Percentiles rank a stretch among this genome's conserved stretches.
phyloP scores from a whole-genome alignment of 2,329 filamentous ascomycete species.

The Dothideomycetidae sp. region DNA sequence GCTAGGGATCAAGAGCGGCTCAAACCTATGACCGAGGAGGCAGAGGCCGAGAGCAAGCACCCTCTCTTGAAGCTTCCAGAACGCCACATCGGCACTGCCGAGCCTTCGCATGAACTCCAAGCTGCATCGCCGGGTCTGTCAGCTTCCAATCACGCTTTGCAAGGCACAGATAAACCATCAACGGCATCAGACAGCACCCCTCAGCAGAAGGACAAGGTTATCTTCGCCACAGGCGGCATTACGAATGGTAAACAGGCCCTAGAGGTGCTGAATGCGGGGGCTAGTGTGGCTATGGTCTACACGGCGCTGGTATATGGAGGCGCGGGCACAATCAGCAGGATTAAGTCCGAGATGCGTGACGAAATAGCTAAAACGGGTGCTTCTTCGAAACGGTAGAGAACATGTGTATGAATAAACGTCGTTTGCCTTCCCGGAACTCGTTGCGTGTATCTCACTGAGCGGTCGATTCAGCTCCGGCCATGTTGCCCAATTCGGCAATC shows the following conservation, averaged over 20 bases:
- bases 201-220: conserved; percentile 47
- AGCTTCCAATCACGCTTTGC: conserved; percentile 6
- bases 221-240: conserved; percentile 90
- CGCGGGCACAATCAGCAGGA: conserved; percentile 43
- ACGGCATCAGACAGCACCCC: conserved; percentile 15
- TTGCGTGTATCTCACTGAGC: too few relatives aligned
- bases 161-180: conserved; percentile 10
- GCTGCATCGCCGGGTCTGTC: conserved; percentile 10
- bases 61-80: conserved; percentile 21
- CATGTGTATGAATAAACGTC: neutral
- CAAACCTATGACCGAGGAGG: conserved; percentile 19
- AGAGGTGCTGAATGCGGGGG: conserved; percentile 72
- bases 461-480: too few relatives aligned
- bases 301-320: conserved; percentile 57
- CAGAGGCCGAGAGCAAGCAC: conserved; percentile 19
- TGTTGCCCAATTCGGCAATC: too few relatives aligned
- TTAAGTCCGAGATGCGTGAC: conserved; percentile 37
- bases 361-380: conserved; percentile 20
- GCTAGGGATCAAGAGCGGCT: conserved; percentile 20
- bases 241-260: conserved; percentile 75
- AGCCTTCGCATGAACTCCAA: conserved; percentile 8
- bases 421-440: neutral
- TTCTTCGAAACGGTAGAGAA: conserved; percentile 2
- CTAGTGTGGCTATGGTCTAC: conserved; percentile 76
- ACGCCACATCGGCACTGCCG: conserved; percentile 15